A percentile compares a stretch with the other conserved stretches of the same genome.
Evolutionary conservation across 2,329 filamentous ascomycete species (phyloP).

Genomic region (Pseudonectria buxi): DNA sequence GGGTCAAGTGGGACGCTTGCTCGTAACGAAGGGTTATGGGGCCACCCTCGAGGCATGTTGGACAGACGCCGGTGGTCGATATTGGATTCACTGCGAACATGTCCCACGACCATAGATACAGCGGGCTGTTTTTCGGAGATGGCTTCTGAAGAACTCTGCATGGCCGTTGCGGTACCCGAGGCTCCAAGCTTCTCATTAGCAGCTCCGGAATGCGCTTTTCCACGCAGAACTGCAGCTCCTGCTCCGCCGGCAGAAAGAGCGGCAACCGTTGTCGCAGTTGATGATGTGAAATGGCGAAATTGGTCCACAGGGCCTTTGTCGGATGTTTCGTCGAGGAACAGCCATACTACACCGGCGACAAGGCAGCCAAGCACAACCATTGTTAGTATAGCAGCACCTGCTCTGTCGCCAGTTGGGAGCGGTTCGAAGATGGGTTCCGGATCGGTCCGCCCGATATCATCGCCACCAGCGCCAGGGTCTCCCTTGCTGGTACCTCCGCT

Average conservation of each 20-base stretch:
- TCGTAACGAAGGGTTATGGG: conserved; percentile 25
- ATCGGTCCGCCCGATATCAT: conserved; percentile 36
- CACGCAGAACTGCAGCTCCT: conserved; percentile 12
- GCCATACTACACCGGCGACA: conserved; percentile 44
- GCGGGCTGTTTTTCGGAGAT: conserved; percentile 12
- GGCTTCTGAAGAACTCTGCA: conserved; percentile 13
- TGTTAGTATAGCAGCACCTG: conserved; percentile 61
- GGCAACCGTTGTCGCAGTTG: conserved; percentile 11
- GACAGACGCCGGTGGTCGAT: conserved; percentile 20
- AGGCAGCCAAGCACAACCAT: conserved; percentile 48
- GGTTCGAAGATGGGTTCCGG: conserved; percentile 19
- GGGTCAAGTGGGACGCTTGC: conserved; percentile 13
- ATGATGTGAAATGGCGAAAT: conserved; percentile 20
- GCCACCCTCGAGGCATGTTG: conserved; percentile 33
- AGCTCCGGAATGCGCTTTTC: conserved; percentile 9
- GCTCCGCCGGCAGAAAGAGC: conserved; percentile 18
- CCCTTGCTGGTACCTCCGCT: conserved; percentile 53
- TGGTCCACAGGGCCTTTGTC: conserved; percentile 27
- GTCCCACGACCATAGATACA: conserved; percentile 11
- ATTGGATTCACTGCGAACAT: conserved; percentile 12
- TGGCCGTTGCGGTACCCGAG: conserved; percentile 8
- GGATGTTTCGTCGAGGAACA: conserved; percentile 42
- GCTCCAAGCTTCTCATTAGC: conserved; percentile 17
- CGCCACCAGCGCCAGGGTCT: conserved; percentile 39
- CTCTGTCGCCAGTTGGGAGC: conserved; percentile 53